Conservation (phyloP, 208 protist species). For the Naegleria fowleri region DNA sequence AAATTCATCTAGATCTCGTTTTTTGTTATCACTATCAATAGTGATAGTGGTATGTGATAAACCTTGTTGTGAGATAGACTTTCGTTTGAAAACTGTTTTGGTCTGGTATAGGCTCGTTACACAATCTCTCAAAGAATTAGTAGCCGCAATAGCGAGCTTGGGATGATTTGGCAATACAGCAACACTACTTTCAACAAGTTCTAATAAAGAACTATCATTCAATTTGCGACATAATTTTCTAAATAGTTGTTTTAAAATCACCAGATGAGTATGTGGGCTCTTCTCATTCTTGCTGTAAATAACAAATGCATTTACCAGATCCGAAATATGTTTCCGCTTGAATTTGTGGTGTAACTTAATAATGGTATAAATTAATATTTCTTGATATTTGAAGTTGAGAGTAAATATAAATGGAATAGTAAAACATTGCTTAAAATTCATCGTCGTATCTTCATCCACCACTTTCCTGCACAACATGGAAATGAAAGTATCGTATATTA, state of each 20-base stretch:
- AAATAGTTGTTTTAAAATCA: not conserved
- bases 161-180: too few relatives aligned
- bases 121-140: not conserved
- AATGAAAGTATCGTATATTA: not conserved
- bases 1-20: too few relatives aligned
- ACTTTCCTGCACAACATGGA: not conserved
- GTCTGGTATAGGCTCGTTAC: not conserved
- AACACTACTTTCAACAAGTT: not conserved
- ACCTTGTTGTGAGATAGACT: too few relatives aligned
- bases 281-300: too few relatives aligned
- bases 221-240: not conserved
- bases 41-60: too few relatives aligned
- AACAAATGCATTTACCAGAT: not conserved
- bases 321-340: not conserved
- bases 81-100: not conserved
- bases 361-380: not conserved
- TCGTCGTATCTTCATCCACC: not conserved
- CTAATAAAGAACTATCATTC: not conserved
- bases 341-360: not conserved
- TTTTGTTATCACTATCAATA: too few relatives aligned
- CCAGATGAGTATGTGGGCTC: not conserved
- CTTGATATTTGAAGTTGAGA: not conserved
- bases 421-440: not conserved
- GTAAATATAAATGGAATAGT: not conserved
- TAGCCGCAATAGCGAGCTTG: too few relatives aligned